These are phyloP conservation scores for Erigeron philadelphicus DNA, from an alignment of 140 eudicot genomes.

Conservation along the genomic window DNA sequence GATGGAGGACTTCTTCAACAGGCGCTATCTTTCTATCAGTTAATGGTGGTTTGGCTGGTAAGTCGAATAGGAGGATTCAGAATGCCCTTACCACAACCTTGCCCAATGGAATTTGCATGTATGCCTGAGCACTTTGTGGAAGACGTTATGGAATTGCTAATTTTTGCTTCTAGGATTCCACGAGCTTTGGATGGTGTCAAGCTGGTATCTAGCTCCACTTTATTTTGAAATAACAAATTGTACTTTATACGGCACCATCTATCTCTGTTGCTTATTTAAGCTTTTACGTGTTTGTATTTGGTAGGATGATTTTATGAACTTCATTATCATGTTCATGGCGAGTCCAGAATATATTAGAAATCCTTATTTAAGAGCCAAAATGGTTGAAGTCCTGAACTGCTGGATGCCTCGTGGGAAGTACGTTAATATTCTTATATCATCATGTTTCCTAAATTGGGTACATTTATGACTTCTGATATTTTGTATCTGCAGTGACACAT, in stretches of 20 bases:
- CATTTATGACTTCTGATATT: constrained; percentile 9
- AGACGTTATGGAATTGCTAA: constrained; percentile 93
- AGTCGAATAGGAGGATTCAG: constrained; percentile 78
- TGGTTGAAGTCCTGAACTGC: constrained; percentile 96
- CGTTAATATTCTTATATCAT: background rate
- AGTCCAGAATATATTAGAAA: constrained; percentile 93
- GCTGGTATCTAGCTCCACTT: constrained; percentile 41
- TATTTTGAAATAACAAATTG: too few relatives aligned
- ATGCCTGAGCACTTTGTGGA: constrained; percentile 98
- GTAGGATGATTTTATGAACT: constrained; percentile 97
- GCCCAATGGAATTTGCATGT: constrained; percentile 87
- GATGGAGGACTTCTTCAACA: constrained; percentile 78
- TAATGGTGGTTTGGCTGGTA: constrained; percentile 92
- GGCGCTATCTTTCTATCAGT: constrained; percentile 80
- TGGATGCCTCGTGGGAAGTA: constrained; percentile 98
- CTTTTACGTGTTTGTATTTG: constrained; percentile 8
- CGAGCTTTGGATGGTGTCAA: constrained; percentile 82
- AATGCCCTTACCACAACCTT: constrained; percentile 75
- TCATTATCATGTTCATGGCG: constrained; percentile 97
- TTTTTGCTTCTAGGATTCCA: constrained; percentile 88
- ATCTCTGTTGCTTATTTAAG: background rate
- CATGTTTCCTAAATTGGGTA: background rate
- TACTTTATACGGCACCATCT: background rate
- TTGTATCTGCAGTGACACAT: constrained; percentile 59
- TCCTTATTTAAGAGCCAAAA: constrained; percentile 91